These are phyloP conservation scores for Takakia lepidozioides DNA, from an alignment of 225 moss, liverwort and hornwort genomes.

Conservation along the genomic window DNA sequence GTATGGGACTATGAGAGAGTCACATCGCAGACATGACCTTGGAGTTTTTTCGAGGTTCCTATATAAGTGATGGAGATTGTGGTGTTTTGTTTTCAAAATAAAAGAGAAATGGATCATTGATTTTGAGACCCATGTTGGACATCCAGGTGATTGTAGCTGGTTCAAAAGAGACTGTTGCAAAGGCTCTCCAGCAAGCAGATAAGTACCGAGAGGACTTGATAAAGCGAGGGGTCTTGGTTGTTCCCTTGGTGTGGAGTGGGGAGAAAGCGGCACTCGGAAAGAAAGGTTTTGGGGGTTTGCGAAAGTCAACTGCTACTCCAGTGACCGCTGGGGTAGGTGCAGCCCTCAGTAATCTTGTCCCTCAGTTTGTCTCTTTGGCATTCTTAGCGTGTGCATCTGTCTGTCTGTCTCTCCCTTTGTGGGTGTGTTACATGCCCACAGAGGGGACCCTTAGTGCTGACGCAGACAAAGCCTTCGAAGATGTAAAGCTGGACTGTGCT, in stretches of 20 bases:
- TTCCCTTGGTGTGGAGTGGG: conserved; percentile 70
- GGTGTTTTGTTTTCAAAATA: too few relatives aligned
- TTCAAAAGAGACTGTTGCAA: conserved; percentile 55
- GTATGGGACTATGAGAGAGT: neutral
- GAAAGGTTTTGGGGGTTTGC: conserved; percentile 67
- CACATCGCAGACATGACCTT: too few relatives aligned
- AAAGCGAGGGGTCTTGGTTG: conserved; percentile 77
- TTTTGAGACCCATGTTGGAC: too few relatives aligned
- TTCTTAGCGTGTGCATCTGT: too few relatives aligned
- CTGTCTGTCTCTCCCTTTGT: too few relatives aligned
- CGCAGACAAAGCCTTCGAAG: too few relatives aligned
- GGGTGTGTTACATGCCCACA: neutral
- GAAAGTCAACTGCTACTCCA: conserved; percentile 32
- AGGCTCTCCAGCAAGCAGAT: conserved; percentile 58
- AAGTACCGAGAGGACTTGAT: conserved; percentile 77
- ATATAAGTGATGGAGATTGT: too few relatives aligned
- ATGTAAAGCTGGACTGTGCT: too few relatives aligned
- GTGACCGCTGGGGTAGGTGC: conserved; percentile 37
- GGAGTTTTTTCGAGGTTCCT: too few relatives aligned
- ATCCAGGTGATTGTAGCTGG: conserved; percentile 98
- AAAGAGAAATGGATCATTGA: too few relatives aligned
- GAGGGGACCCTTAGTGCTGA: too few relatives aligned
- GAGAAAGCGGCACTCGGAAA: conserved; percentile 28
- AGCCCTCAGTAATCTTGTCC: neutral
- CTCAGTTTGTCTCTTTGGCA: neutral